Evolutionary conservation across 1,284 basidiomycete genomes (phyloP).

Genomic region (Cutaneotrichosporon cavernicola): DNA sequence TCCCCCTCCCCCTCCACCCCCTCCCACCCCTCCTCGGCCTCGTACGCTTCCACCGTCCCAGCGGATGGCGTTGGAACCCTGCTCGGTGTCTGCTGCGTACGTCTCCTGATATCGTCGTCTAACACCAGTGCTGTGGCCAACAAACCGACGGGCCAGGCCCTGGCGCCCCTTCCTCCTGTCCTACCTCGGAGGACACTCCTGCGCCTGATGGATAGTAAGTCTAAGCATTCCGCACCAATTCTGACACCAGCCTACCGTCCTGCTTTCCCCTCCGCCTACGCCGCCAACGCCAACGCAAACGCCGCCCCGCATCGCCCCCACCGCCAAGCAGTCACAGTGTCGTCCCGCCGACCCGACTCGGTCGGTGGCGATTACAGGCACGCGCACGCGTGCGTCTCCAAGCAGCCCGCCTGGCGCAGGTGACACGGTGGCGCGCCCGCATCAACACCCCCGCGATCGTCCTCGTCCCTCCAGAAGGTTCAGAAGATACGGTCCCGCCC

Average conservation of each 20-base stretch:
- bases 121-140: not conserved
- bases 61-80: not conserved
- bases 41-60: too few relatives aligned
- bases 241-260: constrained; percentile 1
- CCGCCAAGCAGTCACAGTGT: constrained; percentile 6
- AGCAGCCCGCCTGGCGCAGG: not conserved
- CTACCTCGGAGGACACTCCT: too few relatives aligned
- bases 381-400: constrained; percentile 7
- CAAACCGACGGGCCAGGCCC: not conserved
- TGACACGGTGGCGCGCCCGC: constrained; percentile 1
- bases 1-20: not conserved
- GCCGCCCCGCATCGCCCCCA: not conserved
- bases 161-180: not conserved
- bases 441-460: not conserved
- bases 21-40: not conserved
- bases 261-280: not conserved
- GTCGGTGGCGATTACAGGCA: constrained; percentile 5
- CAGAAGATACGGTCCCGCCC: not conserved
- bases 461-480: not conserved
- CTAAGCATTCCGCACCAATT: not conserved
- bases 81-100: not conserved
- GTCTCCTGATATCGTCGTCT: not conserved
- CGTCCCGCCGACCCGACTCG: constrained; percentile 4
- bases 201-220: not conserved
- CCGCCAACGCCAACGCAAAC: not conserved